These are phyloP conservation scores for Neurospora sp. DNA, from an alignment of 495 filamentous ascomycete genomes.

Conservation along the genomic window DNA sequence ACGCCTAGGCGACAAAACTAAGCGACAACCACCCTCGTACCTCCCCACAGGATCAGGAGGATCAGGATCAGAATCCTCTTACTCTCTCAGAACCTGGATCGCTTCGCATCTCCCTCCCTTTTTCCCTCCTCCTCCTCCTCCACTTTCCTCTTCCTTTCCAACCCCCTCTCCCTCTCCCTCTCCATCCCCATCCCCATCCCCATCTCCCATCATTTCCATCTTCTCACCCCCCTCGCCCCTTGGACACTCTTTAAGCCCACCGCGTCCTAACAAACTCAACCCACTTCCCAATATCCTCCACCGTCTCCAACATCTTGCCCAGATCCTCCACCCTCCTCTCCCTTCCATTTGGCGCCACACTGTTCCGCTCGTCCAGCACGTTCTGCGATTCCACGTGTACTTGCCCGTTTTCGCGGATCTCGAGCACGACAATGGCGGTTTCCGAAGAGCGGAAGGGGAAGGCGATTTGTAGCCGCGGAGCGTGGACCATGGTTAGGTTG, in stretches of 20 bases:
- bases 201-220: not conserved
- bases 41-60: not conserved
- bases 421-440: constrained; percentile 41
- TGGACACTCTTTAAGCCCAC: constrained; percentile 15
- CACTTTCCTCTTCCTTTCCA: not conserved
- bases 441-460: constrained; percentile 34
- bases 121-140: not conserved
- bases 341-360: constrained; percentile 10
- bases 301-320: constrained; percentile 26
- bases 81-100: not conserved
- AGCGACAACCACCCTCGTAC: not conserved
- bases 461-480: constrained; percentile 37
- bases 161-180: not conserved
- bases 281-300: constrained; percentile 46
- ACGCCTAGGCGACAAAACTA: not conserved
- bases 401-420: constrained; percentile 52
- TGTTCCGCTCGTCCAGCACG: constrained; percentile 23
- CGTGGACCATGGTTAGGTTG: constrained; percentile 33
- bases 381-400: constrained; percentile 38
- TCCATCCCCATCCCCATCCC: not conserved
- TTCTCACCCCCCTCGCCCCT: not conserved
- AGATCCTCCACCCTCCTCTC: constrained; percentile 19
- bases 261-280: constrained; percentile 41
- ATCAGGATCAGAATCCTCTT: not conserved
- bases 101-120: not conserved